A percentile compares a stretch with the other conserved stretches of the same genome.
phyloP scores from a whole-genome alignment of 345 rosid species.

The Citrus sp. region DNA sequence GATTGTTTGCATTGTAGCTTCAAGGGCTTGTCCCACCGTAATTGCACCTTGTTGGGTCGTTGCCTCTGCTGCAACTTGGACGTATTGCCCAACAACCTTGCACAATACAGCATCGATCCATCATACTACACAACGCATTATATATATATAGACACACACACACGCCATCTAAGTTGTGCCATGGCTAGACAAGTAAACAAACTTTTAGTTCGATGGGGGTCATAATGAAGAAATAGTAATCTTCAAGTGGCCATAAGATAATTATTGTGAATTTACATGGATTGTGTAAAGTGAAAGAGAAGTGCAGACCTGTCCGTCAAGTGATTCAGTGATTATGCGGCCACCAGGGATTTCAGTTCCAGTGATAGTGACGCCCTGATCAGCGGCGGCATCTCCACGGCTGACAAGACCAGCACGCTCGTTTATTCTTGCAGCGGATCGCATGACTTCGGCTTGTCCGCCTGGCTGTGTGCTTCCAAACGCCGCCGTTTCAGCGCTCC shows the following conservation, averaged over 20 bases:
- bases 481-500: constrained; percentile 55
- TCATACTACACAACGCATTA: neutral
- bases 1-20: constrained; percentile 15
- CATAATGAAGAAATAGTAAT: too few relatives aligned
- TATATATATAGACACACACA: too few relatives aligned
- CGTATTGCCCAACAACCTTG: constrained; percentile 25
- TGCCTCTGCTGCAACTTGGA: neutral
- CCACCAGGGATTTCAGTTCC: constrained; percentile 51
- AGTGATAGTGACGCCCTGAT: constrained; percentile 49
- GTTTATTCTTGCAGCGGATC: constrained; percentile 54
- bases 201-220: too few relatives aligned
- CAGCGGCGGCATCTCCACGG: constrained; percentile 31
- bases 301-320: constrained; percentile 55
- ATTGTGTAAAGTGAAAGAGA: too few relatives aligned
- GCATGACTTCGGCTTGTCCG: constrained; percentile 63
- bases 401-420: constrained; percentile 54
- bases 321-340: constrained; percentile 52
- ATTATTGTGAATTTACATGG: too few relatives aligned
- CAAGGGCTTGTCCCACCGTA: constrained; percentile 27
- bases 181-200: too few relatives aligned
- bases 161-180: too few relatives aligned
- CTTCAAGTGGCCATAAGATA: too few relatives aligned
- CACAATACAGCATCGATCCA: neutral
- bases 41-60: neutral
- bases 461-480: constrained; percentile 60